Evolutionary conservation across 2,329 filamentous ascomycete species (phyloP), one percentile per base, ranked within the genome.

Genomic region (Apiospora malaysiana): DNA sequence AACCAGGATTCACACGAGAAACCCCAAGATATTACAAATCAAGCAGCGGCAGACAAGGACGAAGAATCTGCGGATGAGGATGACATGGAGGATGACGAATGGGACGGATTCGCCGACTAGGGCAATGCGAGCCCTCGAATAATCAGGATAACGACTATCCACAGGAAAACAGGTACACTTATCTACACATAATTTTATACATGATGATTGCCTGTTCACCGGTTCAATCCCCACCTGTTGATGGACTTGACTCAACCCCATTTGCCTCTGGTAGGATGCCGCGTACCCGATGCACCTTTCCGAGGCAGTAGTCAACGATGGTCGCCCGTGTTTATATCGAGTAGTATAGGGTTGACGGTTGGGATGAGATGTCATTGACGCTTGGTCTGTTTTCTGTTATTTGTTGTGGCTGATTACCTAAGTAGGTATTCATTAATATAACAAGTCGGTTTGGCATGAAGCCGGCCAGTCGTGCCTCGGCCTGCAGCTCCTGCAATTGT

Each of bases 61-160:
- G 51, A 37, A 37, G 51, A 59, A 12, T 59, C 69, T 9, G 63
- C 63, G 27, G 73, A 69, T 45, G 75, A 76, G 43, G 70, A 71
- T 27, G 75, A 76, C 25, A 70, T 68, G 32, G 76, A 74, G 21
- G 72, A 73, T 49, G 79, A 77, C 0, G 79, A 78, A 69, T 82
- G 81, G 81, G 74, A 74, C 49, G 81, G 81, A 0, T 81, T 82
- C 70, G 76, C 63, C 12, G 80, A 82, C 72, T 75, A 78, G 78
- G 27, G 56, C 18, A 40, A 40, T 40, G 32, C 10, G 27, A 32
- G 27, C 16, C 51, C 51, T 37, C 51, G 27, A 59, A 40, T 40
- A 21, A 40, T 5, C 37, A 40, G 51, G 27, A 37, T 18, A 59
- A 37, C 10, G 10, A 32, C 14, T 37, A 10, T 12, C 18, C 27